Base-by-base conservation (phyloP, 352 stramenopile species). In the Aphanomyces stellatus region DNA sequence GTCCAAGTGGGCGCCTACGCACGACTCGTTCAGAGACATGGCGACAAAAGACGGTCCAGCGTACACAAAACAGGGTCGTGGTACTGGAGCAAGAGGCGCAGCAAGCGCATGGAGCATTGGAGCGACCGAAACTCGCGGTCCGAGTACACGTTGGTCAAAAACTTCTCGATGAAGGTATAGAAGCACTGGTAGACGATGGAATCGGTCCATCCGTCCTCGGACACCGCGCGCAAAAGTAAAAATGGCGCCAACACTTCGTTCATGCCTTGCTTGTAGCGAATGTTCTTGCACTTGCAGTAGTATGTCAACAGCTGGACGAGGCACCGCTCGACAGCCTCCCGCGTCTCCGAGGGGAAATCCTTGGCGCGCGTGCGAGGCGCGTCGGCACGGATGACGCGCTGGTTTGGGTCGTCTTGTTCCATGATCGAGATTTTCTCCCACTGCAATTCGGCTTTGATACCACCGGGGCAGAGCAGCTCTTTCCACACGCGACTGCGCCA, bases 201-300 rank as follows among this genome's bases (percentile, higher is more conserved):
- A 13, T 92, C 84, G 0, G 85, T 68, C 68, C 91, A 60, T n/a
- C n/a, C n/a, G 19, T 73, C 69, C 13, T 71, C 69, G 17, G 56
- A 62, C n/a, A 73, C 65, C 31, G 80, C 71, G 7, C 62, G 65
- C 31, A 96, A 78, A 53, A 96, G 75, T 27, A 98, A 62, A 64
- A 98, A 97, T 1, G 91, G 91, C 17, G 91, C 91, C 4, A 98
- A 74, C 49, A 97, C 88, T 71, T 98, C 91, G 72, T 98, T 97
- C 90, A 98, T 95, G 17, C 91, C 91, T 74, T 98, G 90, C 60
- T 97, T 97, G 85, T 98, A 98, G 24, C 76, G 72, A 55, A 97
- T 82, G 40, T 74, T 89, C 51, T 90, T 83, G 56, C 76, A 81
- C 68, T 97, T 97, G 85, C 91, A 97, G 72, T 97, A 97, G 69